Evolutionary conservation across 805 yeast genomes (phyloP), one percentile per base, ranked within the genome.

Genomic region (Phaffomyces thermotolerans): DNA sequence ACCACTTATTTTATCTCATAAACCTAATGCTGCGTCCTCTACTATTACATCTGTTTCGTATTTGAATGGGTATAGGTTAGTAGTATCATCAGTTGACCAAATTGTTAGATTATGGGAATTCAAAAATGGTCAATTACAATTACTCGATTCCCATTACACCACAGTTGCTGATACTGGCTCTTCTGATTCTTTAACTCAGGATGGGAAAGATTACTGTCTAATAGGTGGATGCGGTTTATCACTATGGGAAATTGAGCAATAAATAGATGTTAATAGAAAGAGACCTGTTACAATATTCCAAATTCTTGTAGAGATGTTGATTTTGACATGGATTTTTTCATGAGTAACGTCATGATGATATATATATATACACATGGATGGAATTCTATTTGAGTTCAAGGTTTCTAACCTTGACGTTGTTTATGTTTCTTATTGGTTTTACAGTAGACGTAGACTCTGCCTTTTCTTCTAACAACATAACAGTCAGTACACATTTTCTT

Each of bases 401-500:
- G 14, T 31, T 31, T 15, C 18, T 39, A 81, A 54, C 87, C 87
- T 65, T 87, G 96, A 65, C 95, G 86, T 66, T 90, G 97, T 67
- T 90, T 90, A 66, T 90, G 98, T 62, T 87, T 88, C 50, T 89
- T 88, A 62, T 90, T 87, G 39, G 93, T 73, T 64, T 90, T 93
- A 73, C 99, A 91, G 61, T 86, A 82, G 34, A 93, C 95, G 52
- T 87, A 88, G 12, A 90, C 91, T 57, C 93, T 75, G 35, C 99
- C 99, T 67, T 90, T 93, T 66, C 98, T 83, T 66, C 95, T 84
- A 10, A 93, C 96, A 66, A 69, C 72, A 54, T 83, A 84, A 64
- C 99, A 93, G 62, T 87, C 93, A 33, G 82, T 73, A 64, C 99
- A 93, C 66, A 87, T 84, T 71, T 86, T 93, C 71, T 90, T 90